Conservation (phyloP, 2,329 filamentous ascomycete species). For the Pestalotiopsis sp. region DNA sequence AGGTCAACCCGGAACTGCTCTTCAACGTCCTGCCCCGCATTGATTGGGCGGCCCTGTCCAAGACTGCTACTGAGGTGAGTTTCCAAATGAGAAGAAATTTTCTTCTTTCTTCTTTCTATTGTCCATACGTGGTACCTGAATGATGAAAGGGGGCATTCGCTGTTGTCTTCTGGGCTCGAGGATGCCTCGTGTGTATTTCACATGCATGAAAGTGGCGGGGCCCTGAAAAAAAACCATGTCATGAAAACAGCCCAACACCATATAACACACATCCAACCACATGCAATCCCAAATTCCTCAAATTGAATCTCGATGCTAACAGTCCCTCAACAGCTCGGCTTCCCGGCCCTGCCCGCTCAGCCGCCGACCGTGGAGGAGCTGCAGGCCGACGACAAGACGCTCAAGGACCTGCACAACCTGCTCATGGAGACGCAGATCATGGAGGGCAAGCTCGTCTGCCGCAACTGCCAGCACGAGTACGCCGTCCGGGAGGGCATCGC, state of each 20-base stretch:
- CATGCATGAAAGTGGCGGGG: too few species aligned
- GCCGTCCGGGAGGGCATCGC: conserved; percentile 93
- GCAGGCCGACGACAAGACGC: conserved; percentile 67
- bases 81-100: not conserved
- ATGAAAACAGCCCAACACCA: too few species aligned
- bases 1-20: conserved; percentile 80
- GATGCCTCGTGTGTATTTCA: not conserved
- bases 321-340: conserved; percentile 65
- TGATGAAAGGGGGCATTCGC: not conserved
- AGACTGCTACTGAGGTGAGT: conserved; percentile 75
- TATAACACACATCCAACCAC: too few species aligned
- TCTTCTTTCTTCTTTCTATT: not conserved
- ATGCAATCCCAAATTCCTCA: too few species aligned
- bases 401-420: conserved; percentile 79
- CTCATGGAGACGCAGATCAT: conserved; percentile 88
- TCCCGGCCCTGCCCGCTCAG: conserved; percentile 70
- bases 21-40: conserved; percentile 84
- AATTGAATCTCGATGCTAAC: not conserved
- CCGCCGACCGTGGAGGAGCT: conserved; percentile 66
- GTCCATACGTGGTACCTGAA: not conserved
- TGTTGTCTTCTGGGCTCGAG: not conserved
- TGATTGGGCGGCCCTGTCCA: conserved; percentile 82
- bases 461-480: conserved; percentile 91
- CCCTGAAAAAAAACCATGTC: too few species aligned
- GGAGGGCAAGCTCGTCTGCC: conserved; percentile 88